phyloP scores from a whole-genome alignment of 148 eudicot species.

The Chenopodium album region DNA sequence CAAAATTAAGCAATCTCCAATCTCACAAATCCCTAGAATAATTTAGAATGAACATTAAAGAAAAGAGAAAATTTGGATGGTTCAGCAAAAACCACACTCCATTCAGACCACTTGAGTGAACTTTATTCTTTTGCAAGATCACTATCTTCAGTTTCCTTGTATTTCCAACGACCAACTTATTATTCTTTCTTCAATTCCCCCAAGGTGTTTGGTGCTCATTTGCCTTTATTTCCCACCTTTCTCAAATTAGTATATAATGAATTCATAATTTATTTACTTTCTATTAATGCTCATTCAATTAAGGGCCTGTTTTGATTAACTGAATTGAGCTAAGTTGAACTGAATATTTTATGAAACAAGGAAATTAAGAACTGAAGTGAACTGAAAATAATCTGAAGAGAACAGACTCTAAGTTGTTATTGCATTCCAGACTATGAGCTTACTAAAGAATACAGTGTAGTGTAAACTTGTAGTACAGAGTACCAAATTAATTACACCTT shows the following conservation, averaged over 20 bases:
- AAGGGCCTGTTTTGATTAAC: too few species aligned
- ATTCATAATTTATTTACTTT: neutral
- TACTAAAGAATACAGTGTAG: neutral
- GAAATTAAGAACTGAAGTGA: too few species aligned
- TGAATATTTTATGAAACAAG: too few species aligned
- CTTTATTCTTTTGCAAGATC: slow-evolving; percentile 15
- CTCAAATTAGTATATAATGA: too few species aligned
- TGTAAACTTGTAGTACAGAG: too few species aligned
- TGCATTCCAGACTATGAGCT: neutral
- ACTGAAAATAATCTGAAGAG: too few species aligned
- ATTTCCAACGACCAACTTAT: slow-evolving; percentile 16
- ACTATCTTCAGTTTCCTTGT: slow-evolving; percentile 8
- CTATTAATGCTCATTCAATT: slow-evolving; percentile 12
- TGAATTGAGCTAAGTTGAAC: too few species aligned
- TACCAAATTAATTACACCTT: too few species aligned
- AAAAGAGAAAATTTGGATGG: slow-evolving; percentile 19
- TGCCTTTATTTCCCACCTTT: neutral
- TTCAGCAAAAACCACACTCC: slow-evolving; percentile 12
- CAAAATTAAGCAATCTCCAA: neutral
- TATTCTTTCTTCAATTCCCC: slow-evolving; percentile 16
- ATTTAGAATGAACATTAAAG: slow-evolving; percentile 1
- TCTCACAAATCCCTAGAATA: neutral
- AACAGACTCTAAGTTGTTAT: neutral
- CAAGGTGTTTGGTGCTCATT: neutral
- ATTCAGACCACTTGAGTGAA: slow-evolving; percentile 2